These are phyloP conservation scores for Blastobotrys elegans DNA, from an alignment of 1,139 yeast genomes.

Conservation along the genomic window DNA sequence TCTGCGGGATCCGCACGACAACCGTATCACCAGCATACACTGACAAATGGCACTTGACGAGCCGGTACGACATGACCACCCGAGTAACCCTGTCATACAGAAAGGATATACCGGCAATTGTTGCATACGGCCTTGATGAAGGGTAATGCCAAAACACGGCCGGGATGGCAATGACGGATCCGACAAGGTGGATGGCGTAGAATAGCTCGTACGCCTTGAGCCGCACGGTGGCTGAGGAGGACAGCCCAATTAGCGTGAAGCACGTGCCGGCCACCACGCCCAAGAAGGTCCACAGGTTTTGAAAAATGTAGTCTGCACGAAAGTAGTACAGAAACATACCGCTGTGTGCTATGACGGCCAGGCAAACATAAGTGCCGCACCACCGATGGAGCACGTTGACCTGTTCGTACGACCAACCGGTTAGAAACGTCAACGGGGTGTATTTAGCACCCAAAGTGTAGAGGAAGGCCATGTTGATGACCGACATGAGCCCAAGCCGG, in stretches of 20 bases:
- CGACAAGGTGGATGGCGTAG: conserved; percentile 24
- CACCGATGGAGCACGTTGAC: conserved; percentile 28
- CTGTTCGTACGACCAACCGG: conserved; percentile 32
- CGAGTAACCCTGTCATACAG: conserved; percentile 25
- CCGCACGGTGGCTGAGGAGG: conserved; percentile 19
- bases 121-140: conserved; percentile 24
- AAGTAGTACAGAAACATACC: conserved; percentile 23
- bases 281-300: conserved; percentile 34
- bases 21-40: conserved; percentile 26
- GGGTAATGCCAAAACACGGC: conserved; percentile 27
- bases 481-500: conserved; percentile 25
- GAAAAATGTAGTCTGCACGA: conserved; percentile 27
- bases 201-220: conserved; percentile 23
- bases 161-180: conserved; percentile 24
- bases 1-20: conserved; percentile 22
- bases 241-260: conserved; percentile 23
- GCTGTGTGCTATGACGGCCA: conserved; percentile 21
- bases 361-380: conserved; percentile 23
- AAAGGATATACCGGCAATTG: conserved; percentile 22
- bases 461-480: conserved; percentile 25
- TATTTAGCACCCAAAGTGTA: conserved; percentile 30
- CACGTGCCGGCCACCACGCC: conserved; percentile 29
- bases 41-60: conserved; percentile 20
- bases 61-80: conserved; percentile 18
- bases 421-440: conserved; percentile 24